A percentile compares a stretch with the other conserved stretches of the same genome.
Conservation (phyloP, 306 rosid species). For the Cicer arietinum region DNA sequence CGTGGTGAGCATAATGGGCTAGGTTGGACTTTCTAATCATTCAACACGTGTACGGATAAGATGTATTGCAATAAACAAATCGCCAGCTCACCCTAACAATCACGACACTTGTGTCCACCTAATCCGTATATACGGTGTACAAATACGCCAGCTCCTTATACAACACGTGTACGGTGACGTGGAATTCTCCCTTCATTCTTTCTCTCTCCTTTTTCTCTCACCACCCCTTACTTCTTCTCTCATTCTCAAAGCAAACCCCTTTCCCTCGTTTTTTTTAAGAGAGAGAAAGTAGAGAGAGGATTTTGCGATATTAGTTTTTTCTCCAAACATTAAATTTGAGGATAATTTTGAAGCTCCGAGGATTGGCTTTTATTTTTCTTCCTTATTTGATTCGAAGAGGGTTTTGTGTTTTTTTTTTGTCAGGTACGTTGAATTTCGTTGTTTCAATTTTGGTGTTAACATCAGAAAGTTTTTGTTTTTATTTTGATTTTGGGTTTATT, state of each 20-base stretch:
- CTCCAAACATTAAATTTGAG: constrained; percentile 27
- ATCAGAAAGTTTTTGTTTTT: constrained; percentile 30
- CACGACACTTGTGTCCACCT: constrained; percentile 49
- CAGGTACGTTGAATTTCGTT: constrained; percentile 60
- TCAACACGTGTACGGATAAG: constrained; percentile 66
- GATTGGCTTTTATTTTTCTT: constrained; percentile 12
- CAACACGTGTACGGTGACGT: constrained; percentile 96
- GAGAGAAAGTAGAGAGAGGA: constrained; percentile 57
- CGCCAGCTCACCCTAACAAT: constrained; percentile 73
- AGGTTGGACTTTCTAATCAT: constrained; percentile 44
- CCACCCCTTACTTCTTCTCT: constrained; percentile 42
- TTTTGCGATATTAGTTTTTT: constrained; percentile 34
- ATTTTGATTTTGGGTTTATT: constrained; percentile 1
- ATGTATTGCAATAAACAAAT: constrained; percentile 53
- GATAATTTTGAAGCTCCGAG: constrained; percentile 40
- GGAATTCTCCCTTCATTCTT: constrained; percentile 55
- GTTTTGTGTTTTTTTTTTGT: neutral
- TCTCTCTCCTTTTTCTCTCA: constrained; percentile 46
- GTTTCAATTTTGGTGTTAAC: constrained; percentile 20
- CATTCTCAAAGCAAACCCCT: constrained; percentile 40
- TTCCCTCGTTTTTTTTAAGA: constrained; percentile 49
- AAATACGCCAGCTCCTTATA: constrained; percentile 44
- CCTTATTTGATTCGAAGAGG: neutral
- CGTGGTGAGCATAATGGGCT: constrained; percentile 18
- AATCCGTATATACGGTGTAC: constrained; percentile 46